These are phyloP conservation scores for Boletales sp. DNA, from an alignment of 768 basidiomycete genomes.

Conservation along the genomic window DNA sequence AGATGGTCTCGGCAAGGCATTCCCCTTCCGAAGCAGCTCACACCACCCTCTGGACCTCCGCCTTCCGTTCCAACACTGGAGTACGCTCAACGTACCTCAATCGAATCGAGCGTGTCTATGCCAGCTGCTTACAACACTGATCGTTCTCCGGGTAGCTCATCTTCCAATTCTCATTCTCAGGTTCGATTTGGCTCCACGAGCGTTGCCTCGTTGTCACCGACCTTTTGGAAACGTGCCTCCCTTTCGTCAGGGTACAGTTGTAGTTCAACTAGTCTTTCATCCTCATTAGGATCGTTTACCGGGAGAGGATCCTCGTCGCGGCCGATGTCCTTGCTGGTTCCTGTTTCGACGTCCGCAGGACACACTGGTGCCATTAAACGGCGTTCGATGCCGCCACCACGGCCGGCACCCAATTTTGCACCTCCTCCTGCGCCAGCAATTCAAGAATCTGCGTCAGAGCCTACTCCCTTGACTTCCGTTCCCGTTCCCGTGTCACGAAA, in stretches of 20 bases:
- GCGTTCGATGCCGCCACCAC: slow-evolving; percentile 66
- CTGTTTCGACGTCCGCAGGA: slow-evolving; percentile 10
- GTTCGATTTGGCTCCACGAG: slow-evolving; percentile 38
- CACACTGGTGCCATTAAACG: slow-evolving; percentile 40
- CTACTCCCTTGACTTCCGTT: slow-evolving; percentile 2
- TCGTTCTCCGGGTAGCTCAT: slow-evolving; percentile 36
- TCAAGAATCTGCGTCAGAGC: slow-evolving; percentile 10
- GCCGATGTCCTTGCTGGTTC: slow-evolving; percentile 21
- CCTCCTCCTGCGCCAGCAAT: slow-evolving; percentile 61
- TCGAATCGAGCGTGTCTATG: slow-evolving; percentile 23
- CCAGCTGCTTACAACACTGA: slow-evolving; percentile 31
- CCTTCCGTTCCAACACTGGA: slow-evolving; percentile 42
- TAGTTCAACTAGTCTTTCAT: slow-evolving; percentile 38
- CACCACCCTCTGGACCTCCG: slow-evolving; percentile 59
- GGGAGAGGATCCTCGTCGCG: slow-evolving; percentile 6
- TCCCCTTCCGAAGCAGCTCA: slow-evolving; percentile 47
- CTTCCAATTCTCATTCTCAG: slow-evolving; percentile 32
- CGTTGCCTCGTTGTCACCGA: slow-evolving; percentile 42
- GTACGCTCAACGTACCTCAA: slow-evolving; percentile 19
- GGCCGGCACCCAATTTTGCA: slow-evolving; percentile 67
- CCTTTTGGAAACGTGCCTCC: slow-evolving; percentile 53
- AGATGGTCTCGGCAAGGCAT: slow-evolving; percentile 55
- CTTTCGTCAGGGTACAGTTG: slow-evolving; percentile 46
- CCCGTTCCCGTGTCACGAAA: slow-evolving; percentile 20
- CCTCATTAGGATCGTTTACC: slow-evolving; percentile 10